Evolutionary conservation across 2,329 filamentous ascomycete genomes (phyloP).

Genomic region (Aspergillus hortae): DNA sequence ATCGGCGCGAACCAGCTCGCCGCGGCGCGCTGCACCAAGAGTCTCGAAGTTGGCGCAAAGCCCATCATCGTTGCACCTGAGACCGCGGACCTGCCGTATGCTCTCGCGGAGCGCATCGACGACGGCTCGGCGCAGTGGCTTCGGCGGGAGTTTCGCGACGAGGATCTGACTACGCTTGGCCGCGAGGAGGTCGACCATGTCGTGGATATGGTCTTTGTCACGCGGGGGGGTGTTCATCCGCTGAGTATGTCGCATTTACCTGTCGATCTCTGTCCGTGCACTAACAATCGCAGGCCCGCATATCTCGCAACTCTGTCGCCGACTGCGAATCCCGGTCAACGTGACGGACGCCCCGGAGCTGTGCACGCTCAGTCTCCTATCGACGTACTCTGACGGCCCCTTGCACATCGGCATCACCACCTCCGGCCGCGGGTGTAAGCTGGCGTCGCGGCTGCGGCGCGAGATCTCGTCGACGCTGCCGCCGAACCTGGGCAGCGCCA

Average conservation of each 20-base stretch:
- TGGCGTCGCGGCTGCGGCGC: constrained; percentile 81
- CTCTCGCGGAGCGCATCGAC: constrained; percentile 45
- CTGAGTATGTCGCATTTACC: constrained; percentile 43
- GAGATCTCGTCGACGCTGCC: constrained; percentile 83
- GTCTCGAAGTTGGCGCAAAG: constrained; percentile 74
- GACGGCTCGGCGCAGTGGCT: constrained; percentile 42
- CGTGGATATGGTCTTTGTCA: constrained; percentile 92
- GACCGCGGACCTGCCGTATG: constrained; percentile 58
- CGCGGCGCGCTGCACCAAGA: constrained; percentile 75
- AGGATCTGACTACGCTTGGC: constrained; percentile 72
- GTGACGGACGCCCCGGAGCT: constrained; percentile 82
- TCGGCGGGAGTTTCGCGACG: constrained; percentile 59
- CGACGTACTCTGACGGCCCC: constrained; percentile 83
- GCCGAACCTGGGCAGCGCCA: constrained; percentile 68
- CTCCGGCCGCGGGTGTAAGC: constrained; percentile 89
- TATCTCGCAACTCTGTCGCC: constrained; percentile 71
- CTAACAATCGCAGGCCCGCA: constrained; percentile 49
- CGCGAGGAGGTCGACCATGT: constrained; percentile 71
- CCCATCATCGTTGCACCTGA: constrained; percentile 75
- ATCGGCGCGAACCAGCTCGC: constrained; percentile 84
- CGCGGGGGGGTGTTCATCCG: constrained; percentile 51
- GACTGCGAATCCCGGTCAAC: constrained; percentile 85
- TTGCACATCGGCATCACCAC: constrained; percentile 95
- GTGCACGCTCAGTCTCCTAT: constrained; percentile 85
- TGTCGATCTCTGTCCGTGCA: constrained; percentile 19